Conservation (phyloP, 192 early-diverging fungal genomes). For the Dispira parvispora region DNA sequence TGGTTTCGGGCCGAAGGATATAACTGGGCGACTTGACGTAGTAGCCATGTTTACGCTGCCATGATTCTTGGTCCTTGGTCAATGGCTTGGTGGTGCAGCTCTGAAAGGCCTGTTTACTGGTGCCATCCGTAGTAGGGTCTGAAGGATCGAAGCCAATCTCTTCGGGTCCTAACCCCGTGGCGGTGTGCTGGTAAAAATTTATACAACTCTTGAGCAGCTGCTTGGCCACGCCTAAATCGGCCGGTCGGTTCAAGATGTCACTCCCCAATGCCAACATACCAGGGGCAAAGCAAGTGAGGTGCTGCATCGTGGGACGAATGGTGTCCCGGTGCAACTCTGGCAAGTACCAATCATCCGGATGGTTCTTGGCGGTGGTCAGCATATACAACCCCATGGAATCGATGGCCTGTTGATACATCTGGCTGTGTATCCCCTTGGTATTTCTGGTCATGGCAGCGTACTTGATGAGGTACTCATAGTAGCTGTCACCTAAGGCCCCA, state of each 20-base stretch:
- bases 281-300: conserved; percentile 84
- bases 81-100: neutral
- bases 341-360: conserved; percentile 13
- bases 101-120: neutral
- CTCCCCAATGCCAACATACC: conserved; percentile 64
- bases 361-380: neutral
- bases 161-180: conserved; percentile 70
- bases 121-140: conserved; percentile 14
- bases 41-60: neutral
- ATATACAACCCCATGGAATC: conserved; percentile 8
- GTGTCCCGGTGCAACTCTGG: conserved; percentile 10
- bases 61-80: neutral
- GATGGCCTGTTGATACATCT: conserved; percentile 6
- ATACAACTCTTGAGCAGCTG: conserved; percentile 61
- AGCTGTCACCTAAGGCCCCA: conserved; percentile 73
- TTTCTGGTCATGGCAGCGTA: conserved; percentile 61
- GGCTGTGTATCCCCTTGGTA: conserved; percentile 22
- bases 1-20: conserved; percentile 74
- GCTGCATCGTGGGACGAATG: conserved; percentile 65
- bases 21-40: conserved; percentile 14
- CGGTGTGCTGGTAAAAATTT: conserved; percentile 56
- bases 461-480: conserved; percentile 91
- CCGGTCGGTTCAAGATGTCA: conserved; percentile 25
- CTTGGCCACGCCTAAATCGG: conserved; percentile 57
- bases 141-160: conserved; percentile 40